Evolutionary conservation across 805 yeast species (phyloP), one percentile per base, ranked within the genome.

Genomic region (Lipomyces sp.): DNA sequence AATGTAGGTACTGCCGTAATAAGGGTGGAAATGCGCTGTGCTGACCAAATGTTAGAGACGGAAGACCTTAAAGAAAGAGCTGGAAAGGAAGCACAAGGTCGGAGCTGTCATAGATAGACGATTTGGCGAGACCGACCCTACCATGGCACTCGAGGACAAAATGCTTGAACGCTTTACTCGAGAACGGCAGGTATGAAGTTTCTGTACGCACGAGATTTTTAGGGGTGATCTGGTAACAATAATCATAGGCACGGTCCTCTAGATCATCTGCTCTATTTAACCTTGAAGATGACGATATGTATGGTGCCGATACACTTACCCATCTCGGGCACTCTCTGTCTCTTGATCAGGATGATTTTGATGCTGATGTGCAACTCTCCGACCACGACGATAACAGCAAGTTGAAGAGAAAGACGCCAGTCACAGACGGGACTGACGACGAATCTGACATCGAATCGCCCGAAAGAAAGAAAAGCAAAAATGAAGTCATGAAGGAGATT

Each of bases 121-220:
- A 79, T 94, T 95, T 77, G 99, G 99, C 76, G 99, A 95, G 75
- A 84, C 85, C 70, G 88, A 91, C 77, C 77, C 81, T 6, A 77
- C 81, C 58, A 74, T 95, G 81, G 85, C 89, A n/a, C 87, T 87
- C 11, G 98, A 95, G 77, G 97, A 95, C 72, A 91, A 90, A 77
- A 92, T 92, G 97, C 84, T 95, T 79, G 97, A 90, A 75, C 87
- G 99, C 80, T 95, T 92, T 80, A 90, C 97, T 3, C 86, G 88
- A 64, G 98, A 94, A 80, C 84, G 90, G 75, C 96, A 92, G 76
- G 74, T 83, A 18, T 84, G 84, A 66, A 76, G 84, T 1, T 50
- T 15, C 34, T 34, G 24, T 8, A 30, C 8, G 10, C 53, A 15
- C 18, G 6, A 8, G 48, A 29, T 35, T 13, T 30, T n/a, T 18